phyloP scores from a whole-genome alignment of 306 rosid species.

The Medicago ruthenica region DNA sequence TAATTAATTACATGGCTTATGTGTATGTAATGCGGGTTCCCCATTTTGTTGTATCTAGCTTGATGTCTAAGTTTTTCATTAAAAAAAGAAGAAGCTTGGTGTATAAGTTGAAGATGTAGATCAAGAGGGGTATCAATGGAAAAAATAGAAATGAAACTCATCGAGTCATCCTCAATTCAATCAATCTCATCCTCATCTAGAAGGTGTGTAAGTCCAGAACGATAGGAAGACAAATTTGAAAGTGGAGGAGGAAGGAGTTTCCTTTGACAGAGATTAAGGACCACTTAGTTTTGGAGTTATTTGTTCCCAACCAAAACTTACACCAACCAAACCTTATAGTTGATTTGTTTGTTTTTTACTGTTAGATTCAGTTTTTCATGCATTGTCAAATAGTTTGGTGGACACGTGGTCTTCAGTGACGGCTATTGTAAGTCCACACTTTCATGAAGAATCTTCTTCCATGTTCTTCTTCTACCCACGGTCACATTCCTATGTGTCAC shows the following conservation, averaged over 20 bases:
- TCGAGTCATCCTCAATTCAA: background rate
- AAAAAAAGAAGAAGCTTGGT: too few relatives aligned
- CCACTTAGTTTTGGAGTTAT: conserved; percentile 24
- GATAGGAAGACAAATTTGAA: background rate
- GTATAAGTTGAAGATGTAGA: background rate
- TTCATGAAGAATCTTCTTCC: conserved; percentile 30
- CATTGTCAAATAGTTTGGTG: conserved; percentile 36
- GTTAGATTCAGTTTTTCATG: conserved; percentile 48
- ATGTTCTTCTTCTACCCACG: conserved; percentile 31
- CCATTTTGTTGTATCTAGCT: background rate
- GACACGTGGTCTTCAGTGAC: conserved; percentile 57
- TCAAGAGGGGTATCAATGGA: background rate
- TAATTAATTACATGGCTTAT: background rate
- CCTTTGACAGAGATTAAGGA: conserved; percentile 28
- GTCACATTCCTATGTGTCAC: conserved; percentile 9
- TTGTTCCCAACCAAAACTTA: background rate
- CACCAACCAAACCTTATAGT: background rate
- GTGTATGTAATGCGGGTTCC: background rate
- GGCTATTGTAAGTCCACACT: conserved; percentile 24
- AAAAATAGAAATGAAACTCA: background rate
- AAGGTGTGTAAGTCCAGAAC: background rate
- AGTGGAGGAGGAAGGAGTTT: background rate
- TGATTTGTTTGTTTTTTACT: conserved; percentile 41
- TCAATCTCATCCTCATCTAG: background rate
- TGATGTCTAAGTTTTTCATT: too few relatives aligned